These are phyloP conservation scores for Pelargonium nanum DNA, from an alignment of 345 rosid species.

Conservation along the genomic window DNA sequence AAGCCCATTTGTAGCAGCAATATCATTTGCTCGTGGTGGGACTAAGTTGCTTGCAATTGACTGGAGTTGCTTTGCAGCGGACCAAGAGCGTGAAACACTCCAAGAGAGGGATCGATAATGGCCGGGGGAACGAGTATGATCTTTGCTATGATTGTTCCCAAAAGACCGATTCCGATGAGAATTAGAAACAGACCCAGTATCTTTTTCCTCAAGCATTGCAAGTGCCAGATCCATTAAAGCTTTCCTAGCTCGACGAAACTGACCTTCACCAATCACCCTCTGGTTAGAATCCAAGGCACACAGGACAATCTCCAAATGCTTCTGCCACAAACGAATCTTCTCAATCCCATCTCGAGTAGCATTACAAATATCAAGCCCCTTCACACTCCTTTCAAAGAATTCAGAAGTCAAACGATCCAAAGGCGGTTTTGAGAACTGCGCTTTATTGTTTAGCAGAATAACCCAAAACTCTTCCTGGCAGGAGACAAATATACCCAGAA, in stretches of 20 bases:
- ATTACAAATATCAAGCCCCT: slow-evolving; percentile 35
- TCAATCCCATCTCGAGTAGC: slow-evolving; percentile 36
- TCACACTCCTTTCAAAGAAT: slow-evolving; percentile 26
- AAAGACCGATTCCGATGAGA: slow-evolving; percentile 27
- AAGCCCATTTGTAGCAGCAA: slow-evolving; percentile 27
- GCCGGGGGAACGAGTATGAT: slow-evolving; percentile 9
- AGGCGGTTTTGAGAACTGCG: slow-evolving; percentile 13
- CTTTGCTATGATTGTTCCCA: slow-evolving; percentile 15
- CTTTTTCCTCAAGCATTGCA: slow-evolving; percentile 33
- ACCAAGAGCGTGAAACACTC: slow-evolving; percentile 37
- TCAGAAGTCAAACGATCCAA: slow-evolving; percentile 22
- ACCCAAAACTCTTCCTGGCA: slow-evolving; percentile 27
- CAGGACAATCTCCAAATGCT: slow-evolving; percentile 31
- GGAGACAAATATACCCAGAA: slow-evolving; percentile 21
- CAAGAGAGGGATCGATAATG: slow-evolving; percentile 35
- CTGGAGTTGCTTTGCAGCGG: slow-evolving; percentile 35
- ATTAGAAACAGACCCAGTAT: slow-evolving; percentile 15
- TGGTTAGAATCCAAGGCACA: slow-evolving; percentile 17
- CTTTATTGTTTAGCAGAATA: slow-evolving; percentile 19
- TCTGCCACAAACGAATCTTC: slow-evolving; percentile 25
- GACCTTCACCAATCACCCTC: slow-evolving; percentile 23
- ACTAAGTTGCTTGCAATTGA: slow-evolving; percentile 19
- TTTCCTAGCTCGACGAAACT: slow-evolving; percentile 30
- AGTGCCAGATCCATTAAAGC: slow-evolving; percentile 29
- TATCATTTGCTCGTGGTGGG: slow-evolving; percentile 23